phyloP scores from a whole-genome alignment of 2,329 filamentous ascomycete genomes.

The Fusarium citri region DNA sequence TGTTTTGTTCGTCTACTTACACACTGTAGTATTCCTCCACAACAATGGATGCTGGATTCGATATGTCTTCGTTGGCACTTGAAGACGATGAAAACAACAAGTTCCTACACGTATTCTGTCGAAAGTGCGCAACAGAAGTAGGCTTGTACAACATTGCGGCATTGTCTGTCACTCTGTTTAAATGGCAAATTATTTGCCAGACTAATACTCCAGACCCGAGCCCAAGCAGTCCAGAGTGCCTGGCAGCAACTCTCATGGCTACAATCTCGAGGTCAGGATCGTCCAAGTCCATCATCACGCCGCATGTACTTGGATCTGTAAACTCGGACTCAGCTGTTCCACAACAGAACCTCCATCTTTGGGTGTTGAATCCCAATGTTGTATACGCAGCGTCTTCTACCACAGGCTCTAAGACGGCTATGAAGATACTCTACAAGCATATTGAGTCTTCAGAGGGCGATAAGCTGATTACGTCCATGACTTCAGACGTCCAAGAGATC shows the following conservation, averaged over 20 bases:
- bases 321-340: slow-evolving; percentile 4
- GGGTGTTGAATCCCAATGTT: slow-evolving; percentile 68
- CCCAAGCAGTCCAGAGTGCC: slow-evolving; percentile 62
- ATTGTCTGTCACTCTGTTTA: slow-evolving; percentile 64
- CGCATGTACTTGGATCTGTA: slow-evolving; percentile 37
- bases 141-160: slow-evolving; percentile 61
- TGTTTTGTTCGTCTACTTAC: slow-evolving; percentile 39
- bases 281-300: slow-evolving; percentile 66
- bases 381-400: slow-evolving; percentile 60
- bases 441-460: slow-evolving; percentile 59
- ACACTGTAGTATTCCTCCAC: slow-evolving; percentile 54
- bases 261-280: slow-evolving; percentile 68
- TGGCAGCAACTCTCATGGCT: slow-evolving; percentile 64
- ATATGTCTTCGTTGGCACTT: slow-evolving; percentile 47
- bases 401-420: slow-evolving; percentile 52
- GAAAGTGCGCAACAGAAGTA: slow-evolving; percentile 58
- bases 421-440: slow-evolving; percentile 65
- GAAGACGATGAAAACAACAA: slow-evolving; percentile 40
- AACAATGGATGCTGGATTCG: slow-evolving; percentile 47
- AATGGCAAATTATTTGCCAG: slow-evolving; percentile 65
- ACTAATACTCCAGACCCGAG: slow-evolving; percentile 38
- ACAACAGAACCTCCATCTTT: slow-evolving; percentile 58
- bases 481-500: slow-evolving; percentile 69
- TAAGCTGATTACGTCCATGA: slow-evolving; percentile 61
- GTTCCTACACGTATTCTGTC: slow-evolving; percentile 59